Conservation (phyloP, 1,284 basidiomycete genomes). For the Sphaerobolus stellatus region DNA sequence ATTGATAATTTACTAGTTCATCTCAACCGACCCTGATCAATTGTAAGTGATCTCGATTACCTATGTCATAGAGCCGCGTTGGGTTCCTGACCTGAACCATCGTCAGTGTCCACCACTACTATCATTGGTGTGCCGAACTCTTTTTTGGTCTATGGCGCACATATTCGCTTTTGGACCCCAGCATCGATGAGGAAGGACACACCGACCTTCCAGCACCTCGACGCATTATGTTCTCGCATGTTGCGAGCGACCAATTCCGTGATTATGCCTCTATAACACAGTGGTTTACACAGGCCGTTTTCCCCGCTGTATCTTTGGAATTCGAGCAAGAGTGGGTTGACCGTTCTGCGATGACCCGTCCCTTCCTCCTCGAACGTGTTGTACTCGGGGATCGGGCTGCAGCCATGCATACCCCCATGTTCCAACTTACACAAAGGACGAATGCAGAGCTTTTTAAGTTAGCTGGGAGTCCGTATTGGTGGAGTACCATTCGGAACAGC, state of each 20-base stretch:
- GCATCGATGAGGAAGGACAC: conserved; percentile 61
- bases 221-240: conserved; percentile 72
- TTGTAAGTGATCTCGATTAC: conserved; percentile 63
- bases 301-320: conserved; percentile 71
- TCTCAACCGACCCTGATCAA: conserved; percentile 81
- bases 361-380: conserved; percentile 80
- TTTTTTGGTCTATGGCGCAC: conserved; percentile 88
- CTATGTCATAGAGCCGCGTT: conserved; percentile 38
- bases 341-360: conserved; percentile 62
- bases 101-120: conserved; percentile 76
- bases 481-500: conserved; percentile 71
- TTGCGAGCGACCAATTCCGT: conserved; percentile 76
- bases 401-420: conserved; percentile 70
- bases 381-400: conserved; percentile 82
- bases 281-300: conserved; percentile 71
- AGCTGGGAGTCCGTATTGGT: conserved; percentile 76
- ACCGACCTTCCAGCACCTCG: conserved; percentile 70
- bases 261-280: too few species aligned
- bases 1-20: conserved; percentile 45
- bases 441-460: conserved; percentile 73
- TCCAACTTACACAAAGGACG: conserved; percentile 67
- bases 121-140: conserved; percentile 85
- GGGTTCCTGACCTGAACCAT: conserved; percentile 44
- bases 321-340: conserved; percentile 70
- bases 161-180: conserved; percentile 76